Base-by-base conservation (phyloP, 75 land plant genomes). In the Selaginella moellendorffii region DNA sequence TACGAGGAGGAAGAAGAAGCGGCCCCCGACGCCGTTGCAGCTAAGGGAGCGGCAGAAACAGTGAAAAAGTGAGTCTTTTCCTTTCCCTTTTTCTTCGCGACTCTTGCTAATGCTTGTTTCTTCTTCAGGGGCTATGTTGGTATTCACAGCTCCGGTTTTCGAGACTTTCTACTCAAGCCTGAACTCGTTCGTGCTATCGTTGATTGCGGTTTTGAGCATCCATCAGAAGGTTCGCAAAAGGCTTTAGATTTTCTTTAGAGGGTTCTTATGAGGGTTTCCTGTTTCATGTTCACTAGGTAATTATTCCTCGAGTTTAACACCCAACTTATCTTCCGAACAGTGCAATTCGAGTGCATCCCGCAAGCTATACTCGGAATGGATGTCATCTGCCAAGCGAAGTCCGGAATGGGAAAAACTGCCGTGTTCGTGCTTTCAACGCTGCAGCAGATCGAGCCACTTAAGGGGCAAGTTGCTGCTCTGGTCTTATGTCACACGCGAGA, bases 341-440 rank as follows among this genome's bases (percentile, higher is more conserved):
- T 93, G 54, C 98, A 93, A 89, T 96, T 88, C 66, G 98, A 93
- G 54, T 93, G 98, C 68, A 93, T 93, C 1, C 98, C 98, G 46
- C 98, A 89, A 78, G 98, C 98, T 9, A 93, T 93, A 31, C 69
- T 93, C 67, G 98, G 98, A 51, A 93, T 93, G 98, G 98, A 93
- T 81, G 98, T 93, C 2, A 89, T 93, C 53, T 93, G 98, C 53
- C 98, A 93, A 80, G 98, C 98, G 18, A 93, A 93, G 63, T 93
- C 98, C 54, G 98, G 98, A 26, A 93, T 93, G 98, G 98, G 98
- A 1, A 93, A 93, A 59, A 93, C 98, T 69, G 98, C 98, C 21
- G 98, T 93, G 0, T 93, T 93, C 76, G 98, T 93, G 2, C 83
- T 93, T 0, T 93, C 98, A 31, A 86, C 96, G 5, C 31, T 93